Base-by-base conservation (phyloP, 2,329 filamentous ascomycete species). In the Penicillium italicum region DNA sequence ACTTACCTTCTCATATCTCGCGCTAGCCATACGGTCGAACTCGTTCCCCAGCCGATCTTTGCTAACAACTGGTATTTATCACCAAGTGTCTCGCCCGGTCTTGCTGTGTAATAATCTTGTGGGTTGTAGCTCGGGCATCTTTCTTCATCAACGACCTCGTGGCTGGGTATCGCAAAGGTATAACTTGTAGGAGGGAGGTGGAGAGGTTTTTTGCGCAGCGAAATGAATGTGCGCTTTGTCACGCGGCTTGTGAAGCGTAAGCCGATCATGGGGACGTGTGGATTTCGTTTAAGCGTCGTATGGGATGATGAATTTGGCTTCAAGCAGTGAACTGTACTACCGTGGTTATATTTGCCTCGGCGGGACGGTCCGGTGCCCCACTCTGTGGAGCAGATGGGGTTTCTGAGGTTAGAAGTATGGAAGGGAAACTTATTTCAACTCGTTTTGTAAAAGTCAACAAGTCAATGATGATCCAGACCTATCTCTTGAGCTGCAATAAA, bases 1-100 rank as follows among this genome's bases (percentile, higher is more conserved):
- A 8, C 24, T 20, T 62, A 62, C 61, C 53, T 44, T 37, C 62
- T 59, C 9, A 76, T 53, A 58, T 77, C 71, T 31, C 66, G 69
- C 5, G 74, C 74, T 14, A 79, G 66, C 75, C 76, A 79, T 18
- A 77, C 73, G 0, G 76, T 79, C 5, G 74, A 79, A 7, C 65
- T 71, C 16, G 63, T 62, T 22, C 77, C 76, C 61, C 62, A 79
- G 10, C 76, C 76, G 8, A 79, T 61, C 54, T 79, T 79, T 0
- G 70, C 64, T 0, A 77, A 50, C 0, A 69, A 51, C 61, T 79
- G 70, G 50, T 70, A 80, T 4, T 65, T 58, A n/a, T 66, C 53
- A 2, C 67, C 62, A 3, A 77, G 69, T 1, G 75, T 56, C 12
- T 79, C 66, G 3, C 76, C 74, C 1, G 75, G 60, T 6, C 2